Conservation (phyloP, 768 basidiomycete genomes). For the Lactarius trivialis region DNA sequence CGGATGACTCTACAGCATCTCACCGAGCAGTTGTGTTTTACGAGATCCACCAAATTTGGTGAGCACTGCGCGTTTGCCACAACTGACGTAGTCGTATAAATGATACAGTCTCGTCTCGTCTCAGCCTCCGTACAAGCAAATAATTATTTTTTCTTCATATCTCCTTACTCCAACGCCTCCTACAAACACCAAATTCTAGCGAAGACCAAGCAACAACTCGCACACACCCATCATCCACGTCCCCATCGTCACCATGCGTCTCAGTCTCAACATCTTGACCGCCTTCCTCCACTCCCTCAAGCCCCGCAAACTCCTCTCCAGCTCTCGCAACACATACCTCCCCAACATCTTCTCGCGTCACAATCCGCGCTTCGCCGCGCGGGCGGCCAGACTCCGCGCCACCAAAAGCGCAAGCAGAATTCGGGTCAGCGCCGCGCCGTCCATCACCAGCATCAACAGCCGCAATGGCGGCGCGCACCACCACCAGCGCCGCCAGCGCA, state of each 20-base stretch:
- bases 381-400: constrained; percentile 8
- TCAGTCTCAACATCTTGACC: constrained; percentile 5
- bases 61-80: background rate
- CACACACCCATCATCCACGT: background rate
- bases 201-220: background rate
- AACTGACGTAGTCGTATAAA: background rate
- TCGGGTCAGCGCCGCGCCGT: background rate
- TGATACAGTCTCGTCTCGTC: background rate
- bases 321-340: constrained; percentile 6
- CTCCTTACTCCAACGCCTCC: background rate
- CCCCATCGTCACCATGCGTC: background rate
- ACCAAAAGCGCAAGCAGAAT: constrained; percentile 1
- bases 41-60: background rate
- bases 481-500: background rate
- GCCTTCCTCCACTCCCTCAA: constrained; percentile 1
- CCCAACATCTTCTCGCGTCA: constrained; percentile 11
- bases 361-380: constrained; percentile 8
- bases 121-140: background rate
- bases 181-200: background rate
- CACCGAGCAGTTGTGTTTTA: background rate
- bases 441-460: background rate
- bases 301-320: constrained; percentile 6
- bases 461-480: background rate
- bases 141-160: background rate
- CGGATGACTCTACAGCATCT: background rate